Evolutionary conservation across 768 basidiomycete genomes (phyloP).

Genomic region (Candolleomyces eurysporus): DNA sequence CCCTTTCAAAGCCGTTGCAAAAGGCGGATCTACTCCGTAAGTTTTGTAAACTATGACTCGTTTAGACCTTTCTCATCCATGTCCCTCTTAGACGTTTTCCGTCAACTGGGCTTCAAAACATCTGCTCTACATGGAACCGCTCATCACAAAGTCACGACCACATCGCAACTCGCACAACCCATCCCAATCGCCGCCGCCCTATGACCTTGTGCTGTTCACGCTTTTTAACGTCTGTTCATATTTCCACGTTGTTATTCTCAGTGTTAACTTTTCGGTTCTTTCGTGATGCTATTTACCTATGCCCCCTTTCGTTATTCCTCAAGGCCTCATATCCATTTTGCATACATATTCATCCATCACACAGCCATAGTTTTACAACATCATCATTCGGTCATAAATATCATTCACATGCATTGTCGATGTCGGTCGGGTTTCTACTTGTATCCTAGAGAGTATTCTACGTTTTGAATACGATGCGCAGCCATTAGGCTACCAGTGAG

Average conservation of each 20-base stretch:
- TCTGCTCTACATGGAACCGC: slow-evolving; percentile 61
- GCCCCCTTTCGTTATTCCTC: neutral
- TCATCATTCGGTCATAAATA: slow-evolving; percentile 8
- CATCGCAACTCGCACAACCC: slow-evolving; percentile 20
- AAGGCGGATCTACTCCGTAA: slow-evolving; percentile 76
- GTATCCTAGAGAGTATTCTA: too few relatives aligned
- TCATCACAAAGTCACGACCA: slow-evolving; percentile 51
- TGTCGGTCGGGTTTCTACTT: neutral
- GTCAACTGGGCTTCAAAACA: slow-evolving; percentile 89
- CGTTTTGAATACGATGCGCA: too few relatives aligned
- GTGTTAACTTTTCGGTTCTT: neutral
- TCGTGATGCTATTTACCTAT: slow-evolving; percentile 1
- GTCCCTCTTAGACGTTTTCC: slow-evolving; percentile 53
- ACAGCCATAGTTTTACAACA: slow-evolving; percentile 2
- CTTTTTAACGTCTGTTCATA: slow-evolving; percentile 14
- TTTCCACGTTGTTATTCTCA: slow-evolving; percentile 19
- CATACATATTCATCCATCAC: neutral
- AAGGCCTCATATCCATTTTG: neutral
- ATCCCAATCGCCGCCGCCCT: slow-evolving; percentile 27
- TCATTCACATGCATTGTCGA: neutral
- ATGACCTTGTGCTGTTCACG: slow-evolving; percentile 22
- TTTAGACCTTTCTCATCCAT: slow-evolving; percentile 1
- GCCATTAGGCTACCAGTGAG: too few relatives aligned
- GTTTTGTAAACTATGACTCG: slow-evolving; percentile 12
- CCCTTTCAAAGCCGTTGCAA: slow-evolving; percentile 85